Percentiles rank a stretch among this genome's conserved stretches.
Conservation (phyloP, 2,329 filamentous ascomycete genomes). For the Xylariaceae sp. region DNA sequence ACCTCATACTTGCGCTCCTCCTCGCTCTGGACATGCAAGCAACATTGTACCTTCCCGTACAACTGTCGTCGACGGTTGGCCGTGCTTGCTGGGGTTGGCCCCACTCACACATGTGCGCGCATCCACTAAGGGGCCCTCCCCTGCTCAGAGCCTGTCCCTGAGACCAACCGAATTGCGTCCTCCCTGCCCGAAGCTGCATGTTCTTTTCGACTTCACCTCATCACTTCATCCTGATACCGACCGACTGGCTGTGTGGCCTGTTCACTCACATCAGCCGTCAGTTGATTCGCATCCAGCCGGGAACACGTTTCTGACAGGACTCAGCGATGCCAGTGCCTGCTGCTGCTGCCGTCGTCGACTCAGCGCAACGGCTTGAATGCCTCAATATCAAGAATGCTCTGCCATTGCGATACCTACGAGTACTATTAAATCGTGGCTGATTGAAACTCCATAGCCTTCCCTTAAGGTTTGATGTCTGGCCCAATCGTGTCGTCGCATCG, state of each 20-base stretch:
- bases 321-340: neutral
- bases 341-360: neutral
- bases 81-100: constrained; percentile 13
- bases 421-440: neutral
- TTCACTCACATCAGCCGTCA: constrained; percentile 3
- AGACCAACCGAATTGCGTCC: constrained; percentile 31
- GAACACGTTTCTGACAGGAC: neutral
- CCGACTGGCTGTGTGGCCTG: constrained; percentile 5
- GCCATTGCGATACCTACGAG: neutral
- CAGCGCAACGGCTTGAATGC: no score
- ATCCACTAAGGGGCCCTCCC: constrained; percentile 19
- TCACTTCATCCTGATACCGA: constrained; percentile 23
- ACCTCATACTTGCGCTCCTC: neutral
- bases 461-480: constrained; percentile 12
- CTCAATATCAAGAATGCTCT: neutral
- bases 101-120: constrained; percentile 17
- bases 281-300: neutral
- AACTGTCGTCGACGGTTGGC: constrained; percentile 13
- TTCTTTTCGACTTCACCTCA: constrained; percentile 34
- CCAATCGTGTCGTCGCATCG: constrained; percentile 16
- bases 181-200: constrained; percentile 29
- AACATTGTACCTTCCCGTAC: constrained; percentile 2
- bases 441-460: neutral
- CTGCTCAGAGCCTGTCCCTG: constrained; percentile 14
- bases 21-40: neutral